These are phyloP conservation scores for Colletotrichum sp. DNA, from an alignment of 2,329 filamentous ascomycete species.

Conservation along the genomic window DNA sequence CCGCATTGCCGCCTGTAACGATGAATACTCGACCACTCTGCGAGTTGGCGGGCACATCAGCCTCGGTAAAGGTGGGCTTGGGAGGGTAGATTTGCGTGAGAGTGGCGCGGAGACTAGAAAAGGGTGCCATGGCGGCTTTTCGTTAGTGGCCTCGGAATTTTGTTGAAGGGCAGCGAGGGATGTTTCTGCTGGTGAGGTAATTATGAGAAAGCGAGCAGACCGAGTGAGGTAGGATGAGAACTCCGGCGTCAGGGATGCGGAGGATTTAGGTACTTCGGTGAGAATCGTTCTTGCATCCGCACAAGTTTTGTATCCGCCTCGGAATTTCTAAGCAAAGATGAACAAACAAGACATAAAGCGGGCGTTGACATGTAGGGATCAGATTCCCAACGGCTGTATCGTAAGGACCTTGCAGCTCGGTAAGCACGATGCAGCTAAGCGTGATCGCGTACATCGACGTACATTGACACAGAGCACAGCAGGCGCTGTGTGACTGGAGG, in stretches of 20 bases:
- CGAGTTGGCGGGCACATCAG: constrained; percentile 23
- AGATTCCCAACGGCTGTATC: neutral
- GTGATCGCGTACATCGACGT: neutral
- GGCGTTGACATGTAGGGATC: neutral
- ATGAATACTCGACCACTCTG: constrained; percentile 42
- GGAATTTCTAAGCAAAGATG: neutral
- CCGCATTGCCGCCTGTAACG: constrained; percentile 47
- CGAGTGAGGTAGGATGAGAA: neutral
- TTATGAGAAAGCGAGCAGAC: neutral
- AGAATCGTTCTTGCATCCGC: neutral
- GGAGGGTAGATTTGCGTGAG: constrained; percentile 24
- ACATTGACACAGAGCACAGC: neutral
- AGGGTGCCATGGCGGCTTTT: neutral
- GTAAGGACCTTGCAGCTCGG: neutral
- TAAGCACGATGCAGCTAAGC: neutral
- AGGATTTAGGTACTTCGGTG: neutral
- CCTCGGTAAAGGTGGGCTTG: constrained; percentile 28
- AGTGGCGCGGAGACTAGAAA: neutral
- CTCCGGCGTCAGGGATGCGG: neutral
- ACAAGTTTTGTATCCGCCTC: neutral
- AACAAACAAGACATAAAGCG: neutral
- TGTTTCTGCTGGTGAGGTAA: neutral
- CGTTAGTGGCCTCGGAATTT: constrained; percentile 5
- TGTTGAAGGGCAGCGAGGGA: neutral
- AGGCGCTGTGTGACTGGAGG: neutral